Base-by-base conservation (phyloP, 2,329 filamentous ascomycete species). In the Aspergillus phoenicis region DNA sequence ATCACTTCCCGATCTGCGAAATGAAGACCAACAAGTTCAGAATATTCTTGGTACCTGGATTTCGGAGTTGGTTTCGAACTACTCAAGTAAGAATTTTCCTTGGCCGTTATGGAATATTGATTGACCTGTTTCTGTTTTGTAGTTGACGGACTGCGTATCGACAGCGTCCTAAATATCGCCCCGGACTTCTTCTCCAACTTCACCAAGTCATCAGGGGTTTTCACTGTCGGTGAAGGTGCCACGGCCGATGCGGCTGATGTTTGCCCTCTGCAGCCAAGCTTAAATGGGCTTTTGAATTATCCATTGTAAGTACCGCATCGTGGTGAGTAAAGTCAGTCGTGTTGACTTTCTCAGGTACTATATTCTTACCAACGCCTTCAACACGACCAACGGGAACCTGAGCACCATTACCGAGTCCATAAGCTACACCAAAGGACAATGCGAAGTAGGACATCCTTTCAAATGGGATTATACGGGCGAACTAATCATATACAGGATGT, bases 1-100 rank as follows among this genome's bases (percentile, higher is more conserved):
- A 10, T 78, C 81, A 0, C 82, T 90, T 0, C 85, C 87, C 0
- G 88, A 90, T 64, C 72, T 90, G 10, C 77, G 84, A 58, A 90
- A 87, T 0, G 79, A 83, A 48, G 76, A 80, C 43, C 55, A 74
- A 0, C 69, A 72, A 1, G 82, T 89, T 13, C 79, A 80, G 28
- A 69, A 70, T 15, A 75, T 84, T 3, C 84, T 84, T 68, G 76
- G 84, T 54, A 71, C 75, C n/a, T 90, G 88, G 88, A 79, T 90
- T 65, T 71, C 71, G 24, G 77, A 77, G 48, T 75, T 89, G 1
- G 82, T 89, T 2, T 70, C 78, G 3, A 84, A 86, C 63, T 90
- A 88, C 68, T 78, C 77, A 13, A 86, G 89, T 75, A 85, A 86
- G 53, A 3, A 8, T 10, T n/a, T 15, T 10, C 15, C 1, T 26